Conservation (phyloP, 768 basidiomycete species). For the Rhizopogon vinicolor region DNA sequence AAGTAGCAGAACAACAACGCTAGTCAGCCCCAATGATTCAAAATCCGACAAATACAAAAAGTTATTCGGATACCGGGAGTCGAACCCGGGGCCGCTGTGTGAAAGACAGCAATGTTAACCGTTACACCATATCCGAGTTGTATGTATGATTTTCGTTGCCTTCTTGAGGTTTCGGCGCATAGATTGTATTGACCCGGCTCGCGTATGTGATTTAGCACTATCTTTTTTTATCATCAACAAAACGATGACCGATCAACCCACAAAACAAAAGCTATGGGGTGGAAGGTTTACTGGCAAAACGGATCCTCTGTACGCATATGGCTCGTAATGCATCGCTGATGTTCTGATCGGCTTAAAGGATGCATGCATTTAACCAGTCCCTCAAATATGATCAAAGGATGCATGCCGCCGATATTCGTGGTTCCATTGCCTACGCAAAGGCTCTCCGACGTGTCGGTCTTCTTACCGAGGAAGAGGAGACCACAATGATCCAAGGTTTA, state of each 20-base stretch:
- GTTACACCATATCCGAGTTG: slow-evolving; percentile 14
- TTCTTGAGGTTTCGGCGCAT: too few species aligned
- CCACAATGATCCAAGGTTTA: slow-evolving; percentile 70
- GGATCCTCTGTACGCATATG: slow-evolving; percentile 43
- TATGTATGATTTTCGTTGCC: not conserved
- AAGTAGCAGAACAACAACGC: too few species aligned
- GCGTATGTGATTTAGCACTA: too few species aligned
- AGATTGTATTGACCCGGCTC: too few species aligned
- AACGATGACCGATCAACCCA: slow-evolving; percentile 28
- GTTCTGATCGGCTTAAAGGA: slow-evolving; percentile 41
- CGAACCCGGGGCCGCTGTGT: slow-evolving; percentile 17
- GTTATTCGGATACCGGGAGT: slow-evolving; percentile 14
- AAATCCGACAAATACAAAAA: not conserved
- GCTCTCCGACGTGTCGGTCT: slow-evolving; percentile 79
- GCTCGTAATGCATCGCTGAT: not conserved
- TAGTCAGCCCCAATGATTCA: too few species aligned
- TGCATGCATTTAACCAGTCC: slow-evolving; percentile 98
- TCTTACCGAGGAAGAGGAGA: slow-evolving; percentile 71
- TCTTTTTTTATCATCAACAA: not conserved
- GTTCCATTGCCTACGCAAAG: slow-evolving; percentile 95
- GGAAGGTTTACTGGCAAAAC: slow-evolving; percentile 86
- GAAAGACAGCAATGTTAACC: slow-evolving; percentile 18
- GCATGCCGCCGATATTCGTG: slow-evolving; percentile 86
- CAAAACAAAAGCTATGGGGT: slow-evolving; percentile 81
- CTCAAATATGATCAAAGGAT: slow-evolving; percentile 92